Conservation (phyloP, 2,329 filamentous ascomycete genomes). For the Cytospora piceae region DNA sequence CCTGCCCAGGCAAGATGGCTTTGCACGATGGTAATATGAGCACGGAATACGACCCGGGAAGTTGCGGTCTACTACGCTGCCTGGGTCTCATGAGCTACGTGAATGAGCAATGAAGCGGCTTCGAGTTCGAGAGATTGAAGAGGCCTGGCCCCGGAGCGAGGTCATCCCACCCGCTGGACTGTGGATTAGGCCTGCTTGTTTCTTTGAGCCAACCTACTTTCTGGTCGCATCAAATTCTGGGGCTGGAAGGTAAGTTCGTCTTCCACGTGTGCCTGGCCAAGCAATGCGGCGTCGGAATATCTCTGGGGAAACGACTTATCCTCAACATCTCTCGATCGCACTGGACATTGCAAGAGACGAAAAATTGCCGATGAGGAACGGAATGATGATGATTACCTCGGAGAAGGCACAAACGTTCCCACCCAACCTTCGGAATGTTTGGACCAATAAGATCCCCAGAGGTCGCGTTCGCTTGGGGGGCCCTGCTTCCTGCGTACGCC, state of each 20-base stretch:
- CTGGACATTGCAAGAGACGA: slow-evolving; percentile 23
- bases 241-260: slow-evolving; percentile 5
- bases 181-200: slow-evolving; percentile 12
- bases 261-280: background rate
- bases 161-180: slow-evolving; percentile 17
- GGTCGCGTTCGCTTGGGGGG: slow-evolving; percentile 19
- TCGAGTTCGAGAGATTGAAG: background rate
- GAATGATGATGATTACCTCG: slow-evolving; percentile 13
- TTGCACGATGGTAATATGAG: slow-evolving; percentile 20
- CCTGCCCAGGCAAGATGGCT: slow-evolving; percentile 14
- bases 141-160: background rate
- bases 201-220: background rate
- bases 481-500: slow-evolving; percentile 26
- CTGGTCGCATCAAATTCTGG: slow-evolving; percentile 18
- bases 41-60: slow-evolving; percentile 2
- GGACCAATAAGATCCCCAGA: slow-evolving; percentile 17
- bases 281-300: background rate
- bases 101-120: background rate
- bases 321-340: slow-evolving; percentile 6
- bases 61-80: slow-evolving; percentile 19
- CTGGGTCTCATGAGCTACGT: background rate
- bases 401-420: slow-evolving; percentile 10
- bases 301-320: slow-evolving; percentile 2
- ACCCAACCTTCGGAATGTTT: slow-evolving; percentile 29
- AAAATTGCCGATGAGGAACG: slow-evolving; percentile 15